These are phyloP conservation scores for Pestalotiopsis sp. DNA, from an alignment of 2,329 filamentous ascomycete species.

Conservation along the genomic window DNA sequence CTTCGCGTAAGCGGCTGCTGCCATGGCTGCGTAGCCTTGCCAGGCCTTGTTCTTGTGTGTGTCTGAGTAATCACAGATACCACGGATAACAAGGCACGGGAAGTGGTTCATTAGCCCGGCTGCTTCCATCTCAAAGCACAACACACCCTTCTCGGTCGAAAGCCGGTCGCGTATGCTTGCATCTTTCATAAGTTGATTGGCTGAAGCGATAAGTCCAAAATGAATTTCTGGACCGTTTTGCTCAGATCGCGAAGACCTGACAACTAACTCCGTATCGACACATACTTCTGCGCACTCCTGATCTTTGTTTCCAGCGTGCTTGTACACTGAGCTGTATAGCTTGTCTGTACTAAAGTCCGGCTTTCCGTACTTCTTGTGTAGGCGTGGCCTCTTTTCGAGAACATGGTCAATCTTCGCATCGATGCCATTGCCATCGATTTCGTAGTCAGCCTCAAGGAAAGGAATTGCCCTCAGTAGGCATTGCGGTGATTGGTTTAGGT, in stretches of 20 bases:
- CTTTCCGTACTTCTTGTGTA: constrained; percentile 22
- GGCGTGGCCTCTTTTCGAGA: constrained; percentile 26
- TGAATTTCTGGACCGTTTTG: constrained; percentile 29
- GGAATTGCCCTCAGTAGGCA: constrained; percentile 15
- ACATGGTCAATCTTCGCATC: constrained; percentile 29
- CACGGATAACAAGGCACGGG: constrained; percentile 9
- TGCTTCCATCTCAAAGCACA: constrained; percentile 25
- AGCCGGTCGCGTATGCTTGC: constrained; percentile 27
- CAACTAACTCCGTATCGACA: background rate
- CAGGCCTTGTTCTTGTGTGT: constrained; percentile 27
- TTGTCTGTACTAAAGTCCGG: constrained; percentile 28
- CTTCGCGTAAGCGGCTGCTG: constrained; percentile 28
- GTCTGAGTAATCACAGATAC: constrained; percentile 35
- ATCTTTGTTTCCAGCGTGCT: background rate
- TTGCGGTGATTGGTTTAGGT: constrained; percentile 12
- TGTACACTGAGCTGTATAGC: constrained; percentile 26
- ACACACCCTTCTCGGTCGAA: background rate
- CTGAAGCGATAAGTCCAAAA: constrained; percentile 38
- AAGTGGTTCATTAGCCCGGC: constrained; percentile 5
- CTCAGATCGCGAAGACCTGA: background rate
- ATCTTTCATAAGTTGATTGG: constrained; percentile 33
- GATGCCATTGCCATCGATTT: constrained; percentile 23
- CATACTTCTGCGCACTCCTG: background rate
- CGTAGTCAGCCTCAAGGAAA: constrained; percentile 28
- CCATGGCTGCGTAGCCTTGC: constrained; percentile 27